A percentile compares a stretch with the other conserved stretches of the same genome.
Conservation (phyloP, 2,329 filamentous ascomycete genomes). For the Diaporthe sp. region DNA sequence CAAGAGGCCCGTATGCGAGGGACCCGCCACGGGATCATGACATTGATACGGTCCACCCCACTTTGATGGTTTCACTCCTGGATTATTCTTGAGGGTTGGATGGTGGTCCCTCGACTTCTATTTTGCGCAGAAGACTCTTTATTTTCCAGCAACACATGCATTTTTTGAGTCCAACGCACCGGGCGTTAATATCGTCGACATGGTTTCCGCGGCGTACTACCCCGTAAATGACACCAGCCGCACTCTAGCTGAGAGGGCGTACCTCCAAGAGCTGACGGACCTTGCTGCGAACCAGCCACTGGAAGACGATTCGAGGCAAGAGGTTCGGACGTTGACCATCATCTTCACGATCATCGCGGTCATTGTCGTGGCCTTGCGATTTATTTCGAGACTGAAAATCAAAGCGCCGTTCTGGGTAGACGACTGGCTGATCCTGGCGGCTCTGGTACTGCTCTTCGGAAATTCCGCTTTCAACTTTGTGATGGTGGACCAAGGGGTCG, state of each 20-base stretch:
- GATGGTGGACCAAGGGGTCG: conserved; percentile 24
- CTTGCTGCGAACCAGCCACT: conserved; percentile 17
- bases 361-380: conserved; percentile 21
- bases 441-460: conserved; percentile 19
- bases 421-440: conserved; percentile 32
- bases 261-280: conserved; percentile 25
- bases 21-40: not conserved
- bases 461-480: conserved; percentile 35
- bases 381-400: conserved; percentile 17
- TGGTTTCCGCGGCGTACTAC: conserved; percentile 27
- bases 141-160: not conserved
- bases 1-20: not conserved
- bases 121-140: not conserved
- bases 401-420: conserved; percentile 30
- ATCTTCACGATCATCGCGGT: conserved; percentile 44
- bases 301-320: conserved; percentile 21
- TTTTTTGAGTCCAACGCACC: not conserved
- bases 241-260: conserved; percentile 28
- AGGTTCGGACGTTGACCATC: conserved; percentile 44
- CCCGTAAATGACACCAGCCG: conserved; percentile 35
- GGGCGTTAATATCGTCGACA: not conserved
- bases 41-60: not conserved
- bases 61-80: not conserved
- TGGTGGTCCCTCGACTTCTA: not conserved
- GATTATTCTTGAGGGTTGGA: not conserved